Conservation (phyloP, 179 eudicot species). For the Silene coronaria region DNA sequence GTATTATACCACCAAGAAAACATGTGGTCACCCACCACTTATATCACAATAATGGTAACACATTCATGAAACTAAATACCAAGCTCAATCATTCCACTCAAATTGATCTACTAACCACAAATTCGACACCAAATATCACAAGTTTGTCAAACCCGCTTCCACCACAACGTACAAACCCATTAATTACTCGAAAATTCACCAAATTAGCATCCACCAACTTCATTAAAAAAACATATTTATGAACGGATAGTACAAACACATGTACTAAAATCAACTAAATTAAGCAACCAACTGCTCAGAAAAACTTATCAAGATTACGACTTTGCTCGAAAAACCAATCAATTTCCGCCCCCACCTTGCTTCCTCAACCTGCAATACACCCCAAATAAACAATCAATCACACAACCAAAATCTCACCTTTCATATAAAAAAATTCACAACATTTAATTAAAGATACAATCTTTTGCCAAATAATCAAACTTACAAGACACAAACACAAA, state of each 20-base stretch:
- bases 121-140: slow-evolving; percentile 19
- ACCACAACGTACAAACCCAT: slow-evolving; percentile 15
- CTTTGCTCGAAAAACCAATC: slow-evolving; percentile 17
- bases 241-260: slow-evolving; percentile 14
- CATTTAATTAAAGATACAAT: slow-evolving; percentile 3
- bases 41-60: slow-evolving; percentile 15
- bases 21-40: slow-evolving; percentile 21
- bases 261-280: slow-evolving; percentile 7
- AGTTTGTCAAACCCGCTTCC: slow-evolving; percentile 9
- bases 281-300: slow-evolving; percentile 5
- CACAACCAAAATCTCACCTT: background rate
- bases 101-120: slow-evolving; percentile 19
- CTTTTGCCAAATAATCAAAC: slow-evolving; percentile 8
- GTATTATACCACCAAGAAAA: slow-evolving; percentile 25
- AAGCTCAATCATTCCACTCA: slow-evolving; percentile 25
- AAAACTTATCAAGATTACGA: slow-evolving; percentile 25
- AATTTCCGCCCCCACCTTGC: slow-evolving; percentile 10
- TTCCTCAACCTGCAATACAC: slow-evolving; percentile 21
- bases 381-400: background rate
- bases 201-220: slow-evolving; percentile 13
- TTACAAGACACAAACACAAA: background rate
- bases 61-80: slow-evolving; percentile 22
- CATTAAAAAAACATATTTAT: slow-evolving; percentile 4
- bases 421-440: background rate
- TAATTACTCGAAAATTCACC: slow-evolving; percentile 10